phyloP scores from a whole-genome alignment of 768 basidiomycete genomes.

The Collybiopsis luxurians region DNA sequence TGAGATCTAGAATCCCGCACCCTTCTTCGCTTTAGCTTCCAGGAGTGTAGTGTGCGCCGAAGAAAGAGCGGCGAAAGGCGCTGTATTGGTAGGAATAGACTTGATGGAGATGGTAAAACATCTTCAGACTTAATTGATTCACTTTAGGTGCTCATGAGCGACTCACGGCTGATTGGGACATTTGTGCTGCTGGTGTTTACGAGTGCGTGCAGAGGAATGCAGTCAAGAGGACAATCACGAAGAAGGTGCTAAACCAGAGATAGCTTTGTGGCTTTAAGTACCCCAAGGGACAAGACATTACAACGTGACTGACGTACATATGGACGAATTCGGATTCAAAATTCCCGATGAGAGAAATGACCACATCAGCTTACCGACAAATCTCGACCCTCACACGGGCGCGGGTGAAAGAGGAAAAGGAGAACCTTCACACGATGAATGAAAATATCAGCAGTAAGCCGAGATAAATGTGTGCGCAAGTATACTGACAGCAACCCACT shows the following conservation, averaged over 20 bases:
- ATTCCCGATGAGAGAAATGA: neutral
- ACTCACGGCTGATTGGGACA: conserved; percentile 39
- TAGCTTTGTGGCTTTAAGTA: neutral
- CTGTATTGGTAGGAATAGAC: conserved; percentile 34
- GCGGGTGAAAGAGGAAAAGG: neutral
- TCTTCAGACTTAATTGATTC: neutral
- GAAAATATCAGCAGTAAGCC: neutral
- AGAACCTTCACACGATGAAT: neutral
- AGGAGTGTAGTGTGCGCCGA: conserved; percentile 48
- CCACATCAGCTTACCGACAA: too few relatives aligned
- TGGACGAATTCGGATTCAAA: neutral
- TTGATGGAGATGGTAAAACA: neutral
- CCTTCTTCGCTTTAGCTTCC: conserved; percentile 67
- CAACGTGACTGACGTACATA: conserved; percentile 3
- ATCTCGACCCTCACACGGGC: conserved; percentile 5
- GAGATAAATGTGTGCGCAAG: too few relatives aligned
- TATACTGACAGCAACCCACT: neutral
- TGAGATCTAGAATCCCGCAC: conserved; percentile 23
- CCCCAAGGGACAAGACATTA: neutral
- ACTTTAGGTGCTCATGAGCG: neutral
- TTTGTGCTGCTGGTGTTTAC: conserved; percentile 18
- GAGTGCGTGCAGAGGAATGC: too few relatives aligned
- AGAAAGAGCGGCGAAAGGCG: conserved; percentile 51
- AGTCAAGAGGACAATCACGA: too few relatives aligned
- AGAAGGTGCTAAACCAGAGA: too few relatives aligned